Evolutionary conservation across 306 rosid species (phyloP).

Genomic region (Ormosia semicastrata): DNA sequence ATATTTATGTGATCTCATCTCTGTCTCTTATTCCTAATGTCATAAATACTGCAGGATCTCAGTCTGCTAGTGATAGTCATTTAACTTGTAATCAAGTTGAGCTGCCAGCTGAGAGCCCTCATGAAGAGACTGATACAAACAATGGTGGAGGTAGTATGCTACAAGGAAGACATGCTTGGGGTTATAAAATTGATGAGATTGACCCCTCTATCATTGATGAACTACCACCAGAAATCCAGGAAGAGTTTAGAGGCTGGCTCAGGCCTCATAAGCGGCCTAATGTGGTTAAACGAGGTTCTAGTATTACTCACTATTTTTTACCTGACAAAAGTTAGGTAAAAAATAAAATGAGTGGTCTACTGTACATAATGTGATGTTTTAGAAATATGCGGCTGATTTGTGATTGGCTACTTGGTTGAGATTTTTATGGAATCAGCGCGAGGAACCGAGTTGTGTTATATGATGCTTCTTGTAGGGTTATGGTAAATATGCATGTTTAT

Average conservation of each 20-base stretch:
- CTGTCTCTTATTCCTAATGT: not conserved
- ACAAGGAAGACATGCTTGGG: slow-evolving; percentile 59
- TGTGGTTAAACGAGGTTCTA: slow-evolving; percentile 56
- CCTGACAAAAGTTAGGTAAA: slow-evolving; percentile 51
- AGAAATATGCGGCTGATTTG: not conserved
- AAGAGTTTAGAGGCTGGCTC: slow-evolving; percentile 64
- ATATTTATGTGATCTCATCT: not conserved
- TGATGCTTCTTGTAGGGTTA: not conserved
- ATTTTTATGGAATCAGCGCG: not conserved
- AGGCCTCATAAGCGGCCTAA: slow-evolving; percentile 74
- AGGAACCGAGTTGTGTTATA: not conserved
- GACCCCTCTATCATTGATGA: slow-evolving; percentile 76
- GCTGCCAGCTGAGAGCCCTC: slow-evolving; percentile 16
- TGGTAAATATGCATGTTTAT: slow-evolving; percentile 4
- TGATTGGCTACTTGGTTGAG: slow-evolving; percentile 21
- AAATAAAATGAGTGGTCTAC: slow-evolving; percentile 21
- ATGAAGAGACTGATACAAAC: slow-evolving; percentile 31
- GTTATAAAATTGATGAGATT: slow-evolving; percentile 70
- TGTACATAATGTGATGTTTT: slow-evolving; percentile 5
- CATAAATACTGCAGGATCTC: slow-evolving; percentile 32
- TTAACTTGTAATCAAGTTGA: slow-evolving; percentile 30
- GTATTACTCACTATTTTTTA: slow-evolving; percentile 65
- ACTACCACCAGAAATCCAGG: slow-evolving; percentile 83
- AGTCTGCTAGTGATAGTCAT: slow-evolving; percentile 12
- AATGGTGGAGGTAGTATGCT: slow-evolving; percentile 14